These are phyloP conservation scores for Fusarium tuaranense DNA, from an alignment of 2,329 filamentous ascomycete genomes.

Conservation along the genomic window DNA sequence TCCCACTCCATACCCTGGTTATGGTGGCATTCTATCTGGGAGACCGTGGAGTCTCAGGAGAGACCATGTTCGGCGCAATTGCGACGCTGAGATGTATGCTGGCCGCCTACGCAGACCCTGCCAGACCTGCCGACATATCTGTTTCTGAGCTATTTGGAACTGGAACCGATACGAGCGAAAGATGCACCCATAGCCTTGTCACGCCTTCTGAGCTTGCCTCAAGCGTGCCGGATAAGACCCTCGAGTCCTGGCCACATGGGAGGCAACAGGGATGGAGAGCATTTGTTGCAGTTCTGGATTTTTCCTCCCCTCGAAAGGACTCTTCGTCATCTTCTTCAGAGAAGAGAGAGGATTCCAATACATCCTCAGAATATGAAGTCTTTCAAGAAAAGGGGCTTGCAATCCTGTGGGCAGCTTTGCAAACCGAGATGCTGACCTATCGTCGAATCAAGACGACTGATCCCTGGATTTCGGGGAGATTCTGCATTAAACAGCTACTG, in stretches of 20 bases:
- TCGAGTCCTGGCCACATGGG: background rate
- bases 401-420: background rate
- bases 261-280: background rate
- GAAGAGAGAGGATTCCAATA: no score
- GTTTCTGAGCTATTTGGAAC: background rate
- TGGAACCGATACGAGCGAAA: background rate
- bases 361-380: no score
- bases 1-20: background rate
- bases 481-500: background rate
- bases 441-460: background rate
- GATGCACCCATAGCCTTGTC: background rate
- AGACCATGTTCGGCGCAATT: background rate
- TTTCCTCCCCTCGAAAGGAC: no score
- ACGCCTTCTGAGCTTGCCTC: background rate
- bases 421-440: background rate
- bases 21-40: background rate
- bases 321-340: no score
- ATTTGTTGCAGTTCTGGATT: background rate
- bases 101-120: accelerated
- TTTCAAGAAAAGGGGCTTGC: no score
- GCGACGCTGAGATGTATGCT: background rate
- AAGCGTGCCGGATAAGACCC: background rate
- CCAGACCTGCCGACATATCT: background rate
- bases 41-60: background rate
- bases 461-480: background rate